Evolutionary conservation across 1,284 basidiomycete genomes (phyloP).

Genomic region (Cutaneotrichosporon sp.): DNA sequence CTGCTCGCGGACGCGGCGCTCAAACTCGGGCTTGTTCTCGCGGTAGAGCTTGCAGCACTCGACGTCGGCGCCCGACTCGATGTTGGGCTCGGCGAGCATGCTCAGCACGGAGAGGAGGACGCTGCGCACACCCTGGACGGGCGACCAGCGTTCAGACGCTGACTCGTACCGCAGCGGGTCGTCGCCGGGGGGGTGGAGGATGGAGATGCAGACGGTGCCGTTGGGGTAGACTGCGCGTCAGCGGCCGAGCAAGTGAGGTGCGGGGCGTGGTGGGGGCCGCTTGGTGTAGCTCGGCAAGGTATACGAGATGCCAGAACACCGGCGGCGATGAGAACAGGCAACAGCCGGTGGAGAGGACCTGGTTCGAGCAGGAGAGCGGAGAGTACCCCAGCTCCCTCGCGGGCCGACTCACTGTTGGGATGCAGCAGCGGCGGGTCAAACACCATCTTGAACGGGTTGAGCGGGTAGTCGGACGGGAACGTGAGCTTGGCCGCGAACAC

Average conservation of each 20-base stretch:
- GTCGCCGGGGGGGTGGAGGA: conserved; percentile 95
- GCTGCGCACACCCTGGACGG: conserved; percentile 84
- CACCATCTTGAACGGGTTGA: conserved; percentile 97
- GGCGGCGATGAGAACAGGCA: too few relatives aligned
- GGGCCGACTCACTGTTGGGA: conserved; percentile 92
- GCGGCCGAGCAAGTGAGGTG: too few relatives aligned
- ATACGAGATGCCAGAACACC: too few relatives aligned
- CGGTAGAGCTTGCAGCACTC: conserved; percentile 95
- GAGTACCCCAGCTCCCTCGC: too few relatives aligned
- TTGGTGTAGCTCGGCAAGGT: not conserved
- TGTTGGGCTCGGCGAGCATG: conserved; percentile 99
- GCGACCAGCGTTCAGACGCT: conserved; percentile 96
- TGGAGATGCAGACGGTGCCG: conserved; percentile 97
- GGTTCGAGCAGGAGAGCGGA: too few relatives aligned
- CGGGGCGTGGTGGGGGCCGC: too few relatives aligned
- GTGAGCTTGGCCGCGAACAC: conserved; percentile 90
- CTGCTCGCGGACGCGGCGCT: conserved; percentile 56
- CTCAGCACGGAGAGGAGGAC: conserved; percentile 93
- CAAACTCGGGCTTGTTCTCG: conserved; percentile 68
- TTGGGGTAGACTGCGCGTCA: conserved; percentile 72
- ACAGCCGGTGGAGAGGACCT: too few relatives aligned
- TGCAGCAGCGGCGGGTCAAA: conserved; percentile 97
- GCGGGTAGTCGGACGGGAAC: conserved; percentile 89
- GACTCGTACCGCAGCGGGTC: conserved; percentile 73
- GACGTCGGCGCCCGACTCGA: conserved; percentile 97